Base-by-base conservation (phyloP, 2,329 filamentous ascomycete genomes). In the Chaetomiaceae sp. region DNA sequence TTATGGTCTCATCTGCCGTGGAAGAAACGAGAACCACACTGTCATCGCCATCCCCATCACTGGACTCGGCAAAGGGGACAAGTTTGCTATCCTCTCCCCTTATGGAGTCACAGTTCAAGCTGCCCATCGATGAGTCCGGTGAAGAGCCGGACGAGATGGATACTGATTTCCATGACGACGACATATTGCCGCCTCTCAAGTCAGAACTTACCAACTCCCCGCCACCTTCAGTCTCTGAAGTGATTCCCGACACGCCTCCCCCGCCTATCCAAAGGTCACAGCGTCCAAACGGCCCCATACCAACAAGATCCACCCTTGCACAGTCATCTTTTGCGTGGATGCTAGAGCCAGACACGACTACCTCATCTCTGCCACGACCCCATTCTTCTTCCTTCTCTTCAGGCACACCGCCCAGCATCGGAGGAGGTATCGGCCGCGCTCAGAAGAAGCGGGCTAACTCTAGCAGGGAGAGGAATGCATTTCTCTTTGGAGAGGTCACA, bases 321-420 rank as follows among this genome's bases (percentile, higher is more conserved):
- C 85, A 88, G 59, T 89, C 87, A 7, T 86, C 84, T 4, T 90
- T 89, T 66, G 84, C 86, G 1, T 90, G 85, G 85, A 90, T 90
- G 86, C 74, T 90, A 2, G 83, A 84, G 59, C 79, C 78, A 3
- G 77, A 79, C 58, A 59, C 61, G 2, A 56, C 56, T 25, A n/a
- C 45, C n/a, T 59, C 68, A 18, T 69, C 70, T 5, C n/a, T 36
- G 0, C 16, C 34, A 5, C 47, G 23, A 9, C 8, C 42, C 11
- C 18, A 47, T 8, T 23, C 50, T 5, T 64, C 69, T 4, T 57
- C 67, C 6, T 59, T 59, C 23, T 52, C 59, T 7, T 52, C 65
- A 34, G 23, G 42, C 38, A 53, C 41, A 34, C 55, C 53, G 44
- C 45, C 56, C 41, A 52, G 54, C 54, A 51, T 53, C 66, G 49